These are phyloP conservation scores for Telopea speciosissima DNA, from an alignment of 177 flowering plant species.

Conservation along the genomic window DNA sequence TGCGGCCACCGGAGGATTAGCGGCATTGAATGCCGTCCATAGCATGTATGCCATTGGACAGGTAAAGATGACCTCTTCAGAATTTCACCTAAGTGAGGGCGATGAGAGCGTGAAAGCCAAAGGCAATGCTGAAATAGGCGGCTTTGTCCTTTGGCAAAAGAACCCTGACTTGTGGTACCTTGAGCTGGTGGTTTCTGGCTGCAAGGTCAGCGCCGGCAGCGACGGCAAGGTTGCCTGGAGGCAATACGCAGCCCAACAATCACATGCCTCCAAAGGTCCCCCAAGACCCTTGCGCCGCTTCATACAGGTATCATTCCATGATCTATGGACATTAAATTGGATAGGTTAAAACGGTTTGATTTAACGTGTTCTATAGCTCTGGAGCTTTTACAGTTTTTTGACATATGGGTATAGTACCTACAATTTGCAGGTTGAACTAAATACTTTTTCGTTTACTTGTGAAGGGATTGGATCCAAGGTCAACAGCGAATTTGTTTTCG, in stretches of 20 bases:
- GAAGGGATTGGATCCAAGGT: neutral
- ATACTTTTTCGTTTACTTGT: too few relatives aligned
- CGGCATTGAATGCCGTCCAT: neutral
- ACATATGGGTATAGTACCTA: too few relatives aligned
- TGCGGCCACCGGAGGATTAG: neutral
- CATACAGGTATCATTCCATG: neutral
- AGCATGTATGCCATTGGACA: slow-evolving; percentile 1
- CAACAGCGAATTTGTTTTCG: neutral
- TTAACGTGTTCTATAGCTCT: too few relatives aligned
- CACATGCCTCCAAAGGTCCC: neutral
- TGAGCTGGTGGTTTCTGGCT: neutral
- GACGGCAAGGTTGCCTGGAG: neutral
- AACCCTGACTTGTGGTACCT: neutral
- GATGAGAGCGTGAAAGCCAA: neutral
- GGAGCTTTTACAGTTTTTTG: too few relatives aligned
- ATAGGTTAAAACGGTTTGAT: too few relatives aligned
- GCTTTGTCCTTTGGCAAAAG: slow-evolving; percentile 1
- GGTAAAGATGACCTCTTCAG: neutral
- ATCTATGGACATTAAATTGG: too few relatives aligned
- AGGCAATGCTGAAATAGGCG: neutral
- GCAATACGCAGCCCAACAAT: neutral
- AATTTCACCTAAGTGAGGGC: neutral
- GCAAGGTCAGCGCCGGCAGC: slow-evolving; percentile 1
- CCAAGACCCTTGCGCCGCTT: slow-evolving; percentile 1
- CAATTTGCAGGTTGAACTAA: too few relatives aligned